phyloP scores from a whole-genome alignment of 2,329 filamentous ascomycete species.

The Helotiales sp. region DNA sequence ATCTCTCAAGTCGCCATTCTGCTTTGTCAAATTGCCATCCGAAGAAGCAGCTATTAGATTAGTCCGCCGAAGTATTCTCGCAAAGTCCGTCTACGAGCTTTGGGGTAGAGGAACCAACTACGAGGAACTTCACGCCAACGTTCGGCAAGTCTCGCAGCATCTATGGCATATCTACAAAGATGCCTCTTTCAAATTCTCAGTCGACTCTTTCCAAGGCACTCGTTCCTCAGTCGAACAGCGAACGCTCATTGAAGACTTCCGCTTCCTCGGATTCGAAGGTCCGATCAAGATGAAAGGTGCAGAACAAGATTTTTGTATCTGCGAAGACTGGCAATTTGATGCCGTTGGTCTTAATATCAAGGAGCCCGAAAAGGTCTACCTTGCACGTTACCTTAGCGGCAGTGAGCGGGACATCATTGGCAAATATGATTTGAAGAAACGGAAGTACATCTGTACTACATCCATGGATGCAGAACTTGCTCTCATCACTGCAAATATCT shows the following conservation, averaged over 20 bases:
- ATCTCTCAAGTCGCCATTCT: constrained; percentile 74
- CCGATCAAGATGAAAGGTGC: constrained; percentile 74
- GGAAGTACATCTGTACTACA: constrained; percentile 91
- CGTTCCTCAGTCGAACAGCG: constrained; percentile 63
- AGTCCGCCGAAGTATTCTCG: constrained; percentile 75
- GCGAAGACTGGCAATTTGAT: constrained; percentile 74
- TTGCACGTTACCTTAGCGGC: constrained; percentile 70
- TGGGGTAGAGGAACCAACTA: constrained; percentile 77
- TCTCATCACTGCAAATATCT: constrained; percentile 88
- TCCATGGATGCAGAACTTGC: constrained; percentile 96
- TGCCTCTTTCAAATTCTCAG: constrained; percentile 76
- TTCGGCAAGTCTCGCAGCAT: constrained; percentile 57
- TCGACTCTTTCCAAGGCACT: constrained; percentile 81
- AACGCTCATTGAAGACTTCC: constrained; percentile 79
- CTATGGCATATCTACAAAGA: constrained; percentile 67
- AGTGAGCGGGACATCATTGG: constrained; percentile 67
- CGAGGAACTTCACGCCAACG: constrained; percentile 64
- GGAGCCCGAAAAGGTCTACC: constrained; percentile 62
- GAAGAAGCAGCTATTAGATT: constrained; percentile 64
- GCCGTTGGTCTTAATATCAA: constrained; percentile 47
- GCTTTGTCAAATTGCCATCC: constrained; percentile 69
- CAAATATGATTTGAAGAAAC: constrained; percentile 88
- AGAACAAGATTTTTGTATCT: constrained; percentile 74
- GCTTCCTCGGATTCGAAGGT: constrained; percentile 75
- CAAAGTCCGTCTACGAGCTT: constrained; percentile 82